phyloP scores from a whole-genome alignment of 306 rosid genomes.

The Castanea mollissima region DNA sequence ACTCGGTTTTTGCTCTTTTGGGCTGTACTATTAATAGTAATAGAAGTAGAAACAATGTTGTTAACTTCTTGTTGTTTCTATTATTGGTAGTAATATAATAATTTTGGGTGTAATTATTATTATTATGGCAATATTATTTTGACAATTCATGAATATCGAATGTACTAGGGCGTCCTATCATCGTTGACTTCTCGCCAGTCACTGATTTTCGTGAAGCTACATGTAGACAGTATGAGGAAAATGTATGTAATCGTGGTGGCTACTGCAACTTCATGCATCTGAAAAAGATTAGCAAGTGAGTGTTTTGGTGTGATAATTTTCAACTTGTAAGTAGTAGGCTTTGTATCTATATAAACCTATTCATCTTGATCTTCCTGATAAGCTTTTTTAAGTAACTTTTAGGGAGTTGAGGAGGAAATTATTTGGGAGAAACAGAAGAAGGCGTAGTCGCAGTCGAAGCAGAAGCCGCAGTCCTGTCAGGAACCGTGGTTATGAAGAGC shows the following conservation, averaged over 20 bases:
- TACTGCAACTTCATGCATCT: conserved; percentile 98
- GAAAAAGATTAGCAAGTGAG: conserved; percentile 91
- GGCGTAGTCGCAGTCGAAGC: conserved; percentile 69
- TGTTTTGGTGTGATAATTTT: not conserved
- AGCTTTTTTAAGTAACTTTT: conserved; percentile 5
- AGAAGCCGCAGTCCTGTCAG: conserved; percentile 87
- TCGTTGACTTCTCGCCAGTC: conserved; percentile 94
- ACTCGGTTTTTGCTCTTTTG: not conserved
- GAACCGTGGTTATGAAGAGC: conserved; percentile 72
- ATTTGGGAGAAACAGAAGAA: conserved; percentile 80
- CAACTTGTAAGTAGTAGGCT: not conserved
- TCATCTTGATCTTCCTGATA: not conserved
- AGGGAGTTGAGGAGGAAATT: conserved; percentile 88
- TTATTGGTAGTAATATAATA: too few species aligned
- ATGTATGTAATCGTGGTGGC: conserved; percentile 97
- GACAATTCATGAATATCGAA: conserved; percentile 8
- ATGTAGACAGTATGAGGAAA: conserved; percentile 98
- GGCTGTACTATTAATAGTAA: not conserved
- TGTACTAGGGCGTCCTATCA: conserved; percentile 82
- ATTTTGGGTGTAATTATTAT: not conserved
- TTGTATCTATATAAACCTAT: not conserved
- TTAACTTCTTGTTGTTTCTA: too few species aligned
- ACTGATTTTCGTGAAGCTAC: conserved; percentile 99
- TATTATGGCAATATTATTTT: conserved; percentile 17
- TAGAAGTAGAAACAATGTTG: not conserved